Evolutionary conservation across 2,329 filamentous ascomycete genomes (phyloP).

Genomic region (Fusarium subtropicale): DNA sequence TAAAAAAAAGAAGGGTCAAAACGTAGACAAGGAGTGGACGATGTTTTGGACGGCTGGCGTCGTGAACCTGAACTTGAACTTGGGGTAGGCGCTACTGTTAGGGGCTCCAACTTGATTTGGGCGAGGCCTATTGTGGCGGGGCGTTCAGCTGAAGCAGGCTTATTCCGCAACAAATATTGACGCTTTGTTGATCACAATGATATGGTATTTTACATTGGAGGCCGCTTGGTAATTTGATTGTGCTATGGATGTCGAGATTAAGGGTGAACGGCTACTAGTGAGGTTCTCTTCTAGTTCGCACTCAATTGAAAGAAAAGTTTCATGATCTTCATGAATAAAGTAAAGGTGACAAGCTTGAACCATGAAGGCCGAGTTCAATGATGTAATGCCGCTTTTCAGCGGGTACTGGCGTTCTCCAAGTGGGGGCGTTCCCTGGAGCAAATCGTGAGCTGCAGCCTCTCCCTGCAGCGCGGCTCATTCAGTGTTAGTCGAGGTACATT

Average conservation of each 20-base stretch:
- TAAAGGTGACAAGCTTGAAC: constrained; percentile 1
- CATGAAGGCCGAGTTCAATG: constrained; percentile 32
- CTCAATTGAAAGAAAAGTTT: constrained; percentile 18
- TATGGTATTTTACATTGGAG: neutral
- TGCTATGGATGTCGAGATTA: neutral
- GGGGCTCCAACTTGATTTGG: constrained; percentile 38
- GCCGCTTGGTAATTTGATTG: neutral
- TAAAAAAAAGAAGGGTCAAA: constrained; percentile 15
- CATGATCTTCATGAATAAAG: constrained; percentile 27
- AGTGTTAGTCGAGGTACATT: constrained; percentile 5
- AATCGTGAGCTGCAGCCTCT: constrained; percentile 19
- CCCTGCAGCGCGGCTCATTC: constrained; percentile 30
- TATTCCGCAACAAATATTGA: constrained; percentile 17
- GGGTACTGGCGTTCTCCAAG: constrained; percentile 10
- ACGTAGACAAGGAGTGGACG: constrained; percentile 9
- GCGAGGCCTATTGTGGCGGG: constrained; percentile 26
- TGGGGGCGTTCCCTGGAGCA: constrained; percentile 26
- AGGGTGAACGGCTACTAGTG: neutral
- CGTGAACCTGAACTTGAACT: constrained; percentile 36
- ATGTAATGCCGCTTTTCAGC: constrained; percentile 43
- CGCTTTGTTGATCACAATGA: neutral
- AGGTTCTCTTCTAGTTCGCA: neutral
- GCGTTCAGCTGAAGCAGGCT: constrained; percentile 39
- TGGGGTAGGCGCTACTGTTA: constrained; percentile 38
- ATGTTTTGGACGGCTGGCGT: constrained; percentile 37